Base-by-base conservation (phyloP, 148 eudicot genomes). In the Rhododendron simsii region DNA sequence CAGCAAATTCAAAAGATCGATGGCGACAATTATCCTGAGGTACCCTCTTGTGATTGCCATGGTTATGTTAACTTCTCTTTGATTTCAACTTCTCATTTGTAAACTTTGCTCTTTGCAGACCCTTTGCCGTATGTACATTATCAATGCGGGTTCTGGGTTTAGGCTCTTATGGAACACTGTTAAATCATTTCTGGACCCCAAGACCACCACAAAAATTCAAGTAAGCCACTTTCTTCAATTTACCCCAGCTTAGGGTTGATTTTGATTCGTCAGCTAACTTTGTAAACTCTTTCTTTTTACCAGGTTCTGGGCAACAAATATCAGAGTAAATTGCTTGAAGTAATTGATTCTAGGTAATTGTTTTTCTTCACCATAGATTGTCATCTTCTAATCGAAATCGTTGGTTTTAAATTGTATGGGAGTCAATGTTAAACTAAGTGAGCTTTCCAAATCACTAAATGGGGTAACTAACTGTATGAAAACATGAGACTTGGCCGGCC, bases 91-190 rank as follows among this genome's bases (percentile, higher is more conserved):
- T 51, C 82, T 78, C 55, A 80, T 69, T 79, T 8, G 21, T 39
- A 14, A 78, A 82, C 82, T 33, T 55, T 50, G 35, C 87, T 85
- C 82, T 71, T 67, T 59, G 78, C 86, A 96, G 99, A 94, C 95
- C 30, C 88, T 96, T 59, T 93, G 91, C 84, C 92, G 95, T 80
- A 96, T 96, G 98, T 95, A 88, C 94, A 96, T 95, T 69, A 95
- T 96, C 91, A 96, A 96, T 82, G 99, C 99, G 33, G 99, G 99
- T 55, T 93, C 96, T n/a, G 98, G 98, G 65, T 96, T 96, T 84
- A 93, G 98, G 92, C 93, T 96, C 55, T 85, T 96, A 53, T 96
- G 99, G 99, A 95, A 85, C 93, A 92, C 98, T 20, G 95, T 95
- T 35, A 96, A 96, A 87, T 89, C 96, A 21, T 95, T 96, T 88